Evolutionary conservation across 306 rosid species (phyloP), one percentile per base, ranked within the genome.

Genomic region (Coriaria nepalensis): DNA sequence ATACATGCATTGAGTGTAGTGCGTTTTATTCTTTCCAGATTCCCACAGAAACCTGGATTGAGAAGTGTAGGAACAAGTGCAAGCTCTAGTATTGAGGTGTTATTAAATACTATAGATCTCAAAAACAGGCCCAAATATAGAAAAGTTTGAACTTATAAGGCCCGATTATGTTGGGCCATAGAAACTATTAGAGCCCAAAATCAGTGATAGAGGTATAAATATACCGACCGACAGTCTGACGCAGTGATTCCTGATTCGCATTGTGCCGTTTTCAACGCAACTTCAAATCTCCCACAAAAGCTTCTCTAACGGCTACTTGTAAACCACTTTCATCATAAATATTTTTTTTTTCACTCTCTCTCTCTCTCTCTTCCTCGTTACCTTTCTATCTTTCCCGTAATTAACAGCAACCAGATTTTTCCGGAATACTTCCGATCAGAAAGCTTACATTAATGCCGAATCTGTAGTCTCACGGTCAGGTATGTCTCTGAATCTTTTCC

Each of bases 21-120:
- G 9, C 32, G 11, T 37, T 44, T 48, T 57, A 34, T 53, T 59
- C 58, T 53, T 70, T 67, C 57, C 76, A 88, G 97, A 55, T 88
- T 67, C 97, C 97, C 82, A 10, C 93, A 77, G 57, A 73, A 62
- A 47, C 76, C 67, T 14, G 90, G 73, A 42, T 55, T 79, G 57
- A 72, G 69, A 67, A 43, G 67, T 1, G 77, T 66, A 40, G 79
- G 72, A 12, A 51, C 81, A 45, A 53, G 70, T 45, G 59, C 69
- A 48, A 52, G 70, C 69, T 54, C 79, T 48, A 34, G 36, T 45
- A 76, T 90, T 47, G 93, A 81, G 9, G 95, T 90, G 49, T 20
- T 20, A 20, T 20, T 20, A 20, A 20, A 20, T 20, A 20, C 2
- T 20, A 20, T 20, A 20, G 29, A 20, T 20, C 29, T 20, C 29